Conservation (phyloP, 805 yeast species). For the Spathaspora girioi region DNA sequence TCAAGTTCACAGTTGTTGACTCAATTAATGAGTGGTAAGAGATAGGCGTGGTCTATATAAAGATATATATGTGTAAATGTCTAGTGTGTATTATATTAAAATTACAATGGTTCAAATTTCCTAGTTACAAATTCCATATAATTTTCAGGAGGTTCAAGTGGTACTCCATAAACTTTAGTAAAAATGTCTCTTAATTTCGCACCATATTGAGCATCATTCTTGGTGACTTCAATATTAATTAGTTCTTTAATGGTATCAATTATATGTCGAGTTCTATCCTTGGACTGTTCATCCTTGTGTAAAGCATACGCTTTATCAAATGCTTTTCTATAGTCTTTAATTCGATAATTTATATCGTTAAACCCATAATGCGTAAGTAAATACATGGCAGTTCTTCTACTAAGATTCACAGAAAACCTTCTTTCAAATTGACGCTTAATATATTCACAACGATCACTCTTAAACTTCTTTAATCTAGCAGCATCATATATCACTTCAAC, state of each 20-base stretch:
- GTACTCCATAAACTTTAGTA: constrained; percentile 11
- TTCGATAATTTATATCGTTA: constrained; percentile 6
- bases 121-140: constrained; percentile 2
- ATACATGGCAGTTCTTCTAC: constrained; percentile 10
- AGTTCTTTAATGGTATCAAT: background rate
- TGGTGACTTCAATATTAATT: constrained; percentile 7
- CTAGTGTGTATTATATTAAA: background rate
- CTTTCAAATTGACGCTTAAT: constrained; percentile 10
- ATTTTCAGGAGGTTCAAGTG: constrained; percentile 14
- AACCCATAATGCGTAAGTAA: constrained; percentile 18
- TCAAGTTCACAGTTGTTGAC: constrained; percentile 78
- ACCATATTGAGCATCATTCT: constrained; percentile 11
- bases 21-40: constrained; percentile 81
- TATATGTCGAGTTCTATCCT: constrained; percentile 6
- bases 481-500: constrained; percentile 8
- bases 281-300: constrained; percentile 5
- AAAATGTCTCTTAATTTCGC: constrained; percentile 14
- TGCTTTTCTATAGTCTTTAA: constrained; percentile 5
- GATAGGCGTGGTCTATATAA: constrained; percentile 19
- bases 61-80: background rate
- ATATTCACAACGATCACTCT: constrained; percentile 9
- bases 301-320: constrained; percentile 14
- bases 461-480: background rate
- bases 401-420: constrained; percentile 8
- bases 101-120: background rate